A percentile compares a stretch with the other conserved stretches of the same genome.
These are phyloP conservation scores for Suhomyces sp. DNA, from an alignment of 805 yeast genomes.

Conservation along the genomic window DNA sequence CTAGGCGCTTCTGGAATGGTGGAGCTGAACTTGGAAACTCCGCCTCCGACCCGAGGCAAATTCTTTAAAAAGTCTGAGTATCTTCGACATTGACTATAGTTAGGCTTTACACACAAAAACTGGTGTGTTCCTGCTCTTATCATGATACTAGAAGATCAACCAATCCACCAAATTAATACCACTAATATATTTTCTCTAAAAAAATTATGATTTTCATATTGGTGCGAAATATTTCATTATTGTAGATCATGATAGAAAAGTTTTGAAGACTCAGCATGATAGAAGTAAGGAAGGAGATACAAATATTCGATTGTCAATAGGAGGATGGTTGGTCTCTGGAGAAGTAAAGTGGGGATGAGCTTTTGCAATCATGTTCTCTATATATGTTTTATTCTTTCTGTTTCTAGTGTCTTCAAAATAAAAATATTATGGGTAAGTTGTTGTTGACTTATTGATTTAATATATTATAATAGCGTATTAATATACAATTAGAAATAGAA, in stretches of 20 bases:
- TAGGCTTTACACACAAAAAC: neutral
- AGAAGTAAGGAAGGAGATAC: neutral
- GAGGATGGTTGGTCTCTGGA: neutral
- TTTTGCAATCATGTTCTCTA: neutral
- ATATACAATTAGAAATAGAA: slow-evolving; percentile 4
- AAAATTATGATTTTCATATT: slow-evolving; percentile 1
- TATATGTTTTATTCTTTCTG: no score
- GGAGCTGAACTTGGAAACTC: slow-evolving; percentile 16
- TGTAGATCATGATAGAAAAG: neutral
- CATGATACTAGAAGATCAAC: neutral
- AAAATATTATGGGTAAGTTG: no score
- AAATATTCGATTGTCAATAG: neutral
- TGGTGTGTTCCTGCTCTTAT: neutral
- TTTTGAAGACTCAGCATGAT: neutral
- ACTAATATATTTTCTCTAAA: neutral
- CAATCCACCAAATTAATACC: neutral
- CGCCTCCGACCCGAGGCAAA: slow-evolving; percentile 27
- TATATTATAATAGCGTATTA: neutral
- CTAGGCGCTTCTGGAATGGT: neutral
- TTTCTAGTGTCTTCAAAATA: neutral
- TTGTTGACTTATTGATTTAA: neutral
- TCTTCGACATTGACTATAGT: slow-evolving; percentile 4
- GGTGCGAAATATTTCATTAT: neutral
- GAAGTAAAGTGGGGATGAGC: neutral
- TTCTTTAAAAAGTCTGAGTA: slow-evolving; percentile 21